phyloP scores from a whole-genome alignment of 768 basidiomycete species.

The Terana coerulea region DNA sequence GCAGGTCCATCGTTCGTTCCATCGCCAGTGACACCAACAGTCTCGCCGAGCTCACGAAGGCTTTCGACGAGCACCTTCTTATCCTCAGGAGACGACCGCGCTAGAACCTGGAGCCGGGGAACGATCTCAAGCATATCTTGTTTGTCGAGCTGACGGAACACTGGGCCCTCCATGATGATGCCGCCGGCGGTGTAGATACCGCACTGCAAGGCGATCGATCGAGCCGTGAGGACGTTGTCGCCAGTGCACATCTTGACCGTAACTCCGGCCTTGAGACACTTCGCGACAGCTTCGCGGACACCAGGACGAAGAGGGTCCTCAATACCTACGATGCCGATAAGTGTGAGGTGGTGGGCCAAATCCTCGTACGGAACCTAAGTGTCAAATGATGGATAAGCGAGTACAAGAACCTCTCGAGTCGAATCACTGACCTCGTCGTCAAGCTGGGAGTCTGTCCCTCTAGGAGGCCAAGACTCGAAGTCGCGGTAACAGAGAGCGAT shows the following conservation, averaged over 20 bases:
- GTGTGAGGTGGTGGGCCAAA: slow-evolving; percentile 68
- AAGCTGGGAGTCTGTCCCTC: slow-evolving; percentile 33
- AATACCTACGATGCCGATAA: slow-evolving; percentile 90
- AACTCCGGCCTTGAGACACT: slow-evolving; percentile 88
- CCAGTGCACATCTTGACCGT: slow-evolving; percentile 98
- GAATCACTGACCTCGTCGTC: slow-evolving; percentile 51
- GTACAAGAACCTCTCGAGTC: neutral
- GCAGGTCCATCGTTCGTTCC: slow-evolving; percentile 98
- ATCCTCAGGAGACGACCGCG: slow-evolving; percentile 95
- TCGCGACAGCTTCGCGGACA: slow-evolving; percentile 83
- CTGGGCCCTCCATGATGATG: slow-evolving; percentile 96
- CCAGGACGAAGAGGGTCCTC: slow-evolving; percentile 93
- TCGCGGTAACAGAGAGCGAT: slow-evolving; percentile 94
- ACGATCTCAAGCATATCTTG: slow-evolving; percentile 77
- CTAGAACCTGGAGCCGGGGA: slow-evolving; percentile 92
- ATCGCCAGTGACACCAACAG: slow-evolving; percentile 95
- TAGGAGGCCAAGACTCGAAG: slow-evolving; percentile 82
- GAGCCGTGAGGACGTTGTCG: slow-evolving; percentile 91
- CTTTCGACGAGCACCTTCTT: slow-evolving; percentile 92
- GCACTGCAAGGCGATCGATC: slow-evolving; percentile 96
- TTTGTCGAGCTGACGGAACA: slow-evolving; percentile 76
- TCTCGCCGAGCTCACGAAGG: slow-evolving; percentile 80
- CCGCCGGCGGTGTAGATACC: slow-evolving; percentile 94
- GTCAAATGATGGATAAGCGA: neutral
- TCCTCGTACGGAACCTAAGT: slow-evolving; percentile 63